A percentile compares a stretch with the other conserved stretches of the same genome.
Conservation (phyloP, 1,139 yeast species). For the Saccharomyces pastorianus region DNA sequence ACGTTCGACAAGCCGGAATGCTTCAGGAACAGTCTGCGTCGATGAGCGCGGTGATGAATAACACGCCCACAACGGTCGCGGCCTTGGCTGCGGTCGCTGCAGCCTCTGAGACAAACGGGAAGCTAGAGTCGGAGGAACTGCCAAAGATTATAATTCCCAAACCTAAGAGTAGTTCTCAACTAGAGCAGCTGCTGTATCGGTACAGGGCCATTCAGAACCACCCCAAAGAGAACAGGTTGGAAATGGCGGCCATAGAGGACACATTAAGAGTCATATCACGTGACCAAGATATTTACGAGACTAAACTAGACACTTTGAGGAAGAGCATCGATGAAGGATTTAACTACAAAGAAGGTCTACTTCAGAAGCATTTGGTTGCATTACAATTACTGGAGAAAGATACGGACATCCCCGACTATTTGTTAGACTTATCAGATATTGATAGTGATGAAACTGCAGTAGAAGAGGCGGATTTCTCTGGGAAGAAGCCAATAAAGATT, state of each 20-base stretch:
- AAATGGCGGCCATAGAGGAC: constrained; percentile 32
- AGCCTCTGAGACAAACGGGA: constrained; percentile 1
- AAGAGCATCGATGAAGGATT: constrained; percentile 15
- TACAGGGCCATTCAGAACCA: constrained; percentile 26
- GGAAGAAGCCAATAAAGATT: constrained; percentile 23
- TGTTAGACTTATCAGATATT: constrained; percentile 28
- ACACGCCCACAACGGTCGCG: neutral
- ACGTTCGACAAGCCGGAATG: neutral
- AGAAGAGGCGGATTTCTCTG: constrained; percentile 5
- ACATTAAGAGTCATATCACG: constrained; percentile 30
- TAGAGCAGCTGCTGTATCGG: constrained; percentile 28
- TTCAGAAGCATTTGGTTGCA: constrained; percentile 64
- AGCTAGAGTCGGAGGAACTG: constrained; percentile 2
- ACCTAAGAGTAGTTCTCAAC: constrained; percentile 23
- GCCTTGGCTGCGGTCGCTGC: neutral
- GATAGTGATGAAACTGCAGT: constrained; percentile 6
- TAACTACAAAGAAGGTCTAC: constrained; percentile 40
- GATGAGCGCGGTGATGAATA: neutral
- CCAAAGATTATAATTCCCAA: constrained; percentile 17
- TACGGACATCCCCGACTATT: constrained; percentile 57
- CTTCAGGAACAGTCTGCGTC: neutral
- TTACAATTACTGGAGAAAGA: constrained; percentile 72
- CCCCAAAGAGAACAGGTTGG: constrained; percentile 23
- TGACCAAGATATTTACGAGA: constrained; percentile 34
- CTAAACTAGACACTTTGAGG: constrained; percentile 30